phyloP scores from a whole-genome alignment of 768 basidiomycete species.

The Crucibulum laeve region DNA sequence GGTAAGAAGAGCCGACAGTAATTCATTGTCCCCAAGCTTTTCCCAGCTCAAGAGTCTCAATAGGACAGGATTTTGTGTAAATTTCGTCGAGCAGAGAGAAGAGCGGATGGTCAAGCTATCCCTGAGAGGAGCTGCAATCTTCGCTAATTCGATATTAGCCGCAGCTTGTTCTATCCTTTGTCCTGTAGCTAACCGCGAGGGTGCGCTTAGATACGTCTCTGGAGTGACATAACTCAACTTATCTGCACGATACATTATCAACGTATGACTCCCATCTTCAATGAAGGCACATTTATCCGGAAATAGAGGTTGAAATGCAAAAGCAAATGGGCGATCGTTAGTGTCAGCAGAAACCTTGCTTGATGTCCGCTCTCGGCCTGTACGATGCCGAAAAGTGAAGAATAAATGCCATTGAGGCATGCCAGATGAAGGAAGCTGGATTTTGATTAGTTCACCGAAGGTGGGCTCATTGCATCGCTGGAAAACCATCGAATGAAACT shows the following conservation, averaged over 20 bases:
- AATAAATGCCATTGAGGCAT: slow-evolving; percentile 86
- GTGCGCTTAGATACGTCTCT: slow-evolving; percentile 67
- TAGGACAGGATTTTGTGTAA: slow-evolving; percentile 86
- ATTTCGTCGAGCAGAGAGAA: slow-evolving; percentile 88
- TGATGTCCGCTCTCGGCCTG: slow-evolving; percentile 39
- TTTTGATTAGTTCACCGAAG: slow-evolving; percentile 90
- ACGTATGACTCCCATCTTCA: slow-evolving; percentile 83
- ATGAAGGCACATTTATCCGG: slow-evolving; percentile 73
- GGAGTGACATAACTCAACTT: slow-evolving; percentile 57
- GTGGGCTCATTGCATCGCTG: slow-evolving; percentile 84
- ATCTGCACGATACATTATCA: slow-evolving; percentile 84
- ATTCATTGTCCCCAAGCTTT: slow-evolving; percentile 54
- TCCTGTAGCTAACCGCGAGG: slow-evolving; percentile 53
- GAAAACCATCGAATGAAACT: slow-evolving; percentile 91
- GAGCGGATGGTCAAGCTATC: slow-evolving; percentile 82
- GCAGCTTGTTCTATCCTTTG: slow-evolving; percentile 57
- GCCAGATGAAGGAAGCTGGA: slow-evolving; percentile 65
- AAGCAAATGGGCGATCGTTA: slow-evolving; percentile 81
- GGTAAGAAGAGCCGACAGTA: slow-evolving; percentile 66
- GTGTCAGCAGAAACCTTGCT: slow-evolving; percentile 33
- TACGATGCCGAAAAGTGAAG: slow-evolving; percentile 86
- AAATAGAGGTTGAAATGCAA: slow-evolving; percentile 87
- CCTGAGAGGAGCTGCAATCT: slow-evolving; percentile 61
- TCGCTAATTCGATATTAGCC: slow-evolving; percentile 57
- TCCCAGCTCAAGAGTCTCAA: slow-evolving; percentile 83